Conservation (phyloP, 805 yeast genomes). For the Starmerella floris region DNA sequence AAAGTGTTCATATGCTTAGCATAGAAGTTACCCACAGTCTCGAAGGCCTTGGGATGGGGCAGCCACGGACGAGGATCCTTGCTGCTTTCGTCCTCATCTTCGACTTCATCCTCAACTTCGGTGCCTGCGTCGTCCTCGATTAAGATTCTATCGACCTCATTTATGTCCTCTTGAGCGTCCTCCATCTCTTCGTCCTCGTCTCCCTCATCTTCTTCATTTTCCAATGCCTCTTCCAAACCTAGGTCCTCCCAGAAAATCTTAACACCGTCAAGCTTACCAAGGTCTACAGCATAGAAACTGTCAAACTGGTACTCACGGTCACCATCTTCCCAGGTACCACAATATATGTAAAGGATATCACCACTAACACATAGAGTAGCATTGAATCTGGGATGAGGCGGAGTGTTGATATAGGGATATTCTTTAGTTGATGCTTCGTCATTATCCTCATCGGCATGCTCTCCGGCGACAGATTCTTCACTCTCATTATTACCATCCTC, state of each 20-base stretch:
- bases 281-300: constrained; percentile 72
- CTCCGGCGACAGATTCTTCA: constrained; percentile 22
- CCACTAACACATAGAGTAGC: constrained; percentile 73
- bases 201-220: constrained; percentile 35
- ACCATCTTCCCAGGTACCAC: constrained; percentile 82
- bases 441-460: constrained; percentile 24
- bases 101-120: constrained; percentile 58
- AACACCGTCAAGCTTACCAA: constrained; percentile 77
- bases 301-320: constrained; percentile 77
- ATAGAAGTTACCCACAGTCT: constrained; percentile 69
- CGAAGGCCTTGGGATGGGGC: constrained; percentile 94
- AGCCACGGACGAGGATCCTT: constrained; percentile 94
- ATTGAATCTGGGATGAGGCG: constrained; percentile 86
- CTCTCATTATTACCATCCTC: constrained; percentile 28
- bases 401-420: constrained; percentile 42
- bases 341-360: constrained; percentile 69
- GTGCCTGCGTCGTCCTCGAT: constrained; percentile 37
- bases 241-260: constrained; percentile 84
- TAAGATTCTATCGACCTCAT: constrained; percentile 29
- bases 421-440: constrained; percentile 30
- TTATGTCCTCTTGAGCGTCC: constrained; percentile 58
- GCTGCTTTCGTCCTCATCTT: constrained; percentile 44
- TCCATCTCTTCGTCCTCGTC: constrained; percentile 55
- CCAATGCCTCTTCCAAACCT: constrained; percentile 29
- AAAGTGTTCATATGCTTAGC: constrained; percentile 74